These are phyloP conservation scores for Tilletia walkeri DNA, from an alignment of 1,284 basidiomycete genomes.

Conservation along the genomic window DNA sequence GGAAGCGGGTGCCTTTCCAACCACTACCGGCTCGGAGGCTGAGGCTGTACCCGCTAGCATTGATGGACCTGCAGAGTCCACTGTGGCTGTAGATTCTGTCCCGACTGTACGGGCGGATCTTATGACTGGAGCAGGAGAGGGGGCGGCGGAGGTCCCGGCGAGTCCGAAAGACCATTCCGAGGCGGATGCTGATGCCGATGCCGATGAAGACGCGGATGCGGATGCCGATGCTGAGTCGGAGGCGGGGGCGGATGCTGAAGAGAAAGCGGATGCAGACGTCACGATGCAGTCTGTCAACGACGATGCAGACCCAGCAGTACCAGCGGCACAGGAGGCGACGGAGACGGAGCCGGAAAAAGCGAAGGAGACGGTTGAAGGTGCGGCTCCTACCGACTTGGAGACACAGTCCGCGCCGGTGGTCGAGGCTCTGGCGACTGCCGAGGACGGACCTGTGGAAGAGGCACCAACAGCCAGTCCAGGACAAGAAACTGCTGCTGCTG, in stretches of 20 bases:
- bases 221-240: constrained; percentile 12
- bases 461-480: no score
- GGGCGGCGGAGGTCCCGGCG: not conserved
- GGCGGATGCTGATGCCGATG: constrained; percentile 14
- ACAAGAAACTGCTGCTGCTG: no score
- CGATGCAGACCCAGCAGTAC: no score
- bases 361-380: no score
- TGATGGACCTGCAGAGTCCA: not conserved
- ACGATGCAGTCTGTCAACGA: not conserved
- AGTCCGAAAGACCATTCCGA: not conserved
- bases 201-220: constrained; percentile 17
- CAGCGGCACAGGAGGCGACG: no score
- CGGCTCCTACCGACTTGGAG: no score
- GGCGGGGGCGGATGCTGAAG: constrained; percentile 7
- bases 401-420: no score
- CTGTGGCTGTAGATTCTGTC: not conserved
- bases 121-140: not conserved
- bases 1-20: not conserved
- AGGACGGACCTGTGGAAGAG: no score
- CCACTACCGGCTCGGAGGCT: constrained; percentile 1
- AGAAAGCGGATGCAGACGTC: constrained; percentile 18
- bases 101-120: not conserved
- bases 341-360: no score
- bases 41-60: not conserved
- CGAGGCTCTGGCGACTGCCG: no score